Base-by-base conservation (phyloP, 2,329 filamentous ascomycete species). In the Aspergillus neoniger region DNA sequence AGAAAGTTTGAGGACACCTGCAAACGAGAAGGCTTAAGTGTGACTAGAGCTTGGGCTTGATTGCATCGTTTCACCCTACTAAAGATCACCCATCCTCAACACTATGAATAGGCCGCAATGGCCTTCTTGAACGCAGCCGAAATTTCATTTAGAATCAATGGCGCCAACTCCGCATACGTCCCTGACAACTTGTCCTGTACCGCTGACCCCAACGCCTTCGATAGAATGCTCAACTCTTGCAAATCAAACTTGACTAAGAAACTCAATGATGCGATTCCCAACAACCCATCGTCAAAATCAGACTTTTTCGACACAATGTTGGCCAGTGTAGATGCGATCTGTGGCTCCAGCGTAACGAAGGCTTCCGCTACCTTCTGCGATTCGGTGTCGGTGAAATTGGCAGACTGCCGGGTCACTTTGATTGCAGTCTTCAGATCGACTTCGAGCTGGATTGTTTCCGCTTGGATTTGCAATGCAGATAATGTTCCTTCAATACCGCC, bases 291-390 rank as follows among this genome's bases (percentile, higher is more conserved):
- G 17, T 65, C 55, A n/a, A 69, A 67, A 38, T 64, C 55, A 0
- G 56, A 30, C n/a, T 67, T 67, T 55, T 65, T 65, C 9, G 32
- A 7, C 12, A 69, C 59, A 43, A 69, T 59, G 7, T 62, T 66
- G 38, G 63, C 60, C 5, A 68, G 60, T 1, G 65, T 62, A 1
- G 61, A 63, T 23, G 56, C 58, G 63, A 69, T 64, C 23, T 63
- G 57, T 1, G 67, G 67, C 54, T 67, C 36, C 14, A 68, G 51
- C 1, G 60, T 57, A 10, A 69, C 21, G 14, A 69, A 63, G 1
- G 64, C 59, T 0, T 23, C 38, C 3, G 65, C 59, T 32, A 69
- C 63, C 10, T 41, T 52, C 2, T 52, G 30, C 3, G 65, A 67
- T 41, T 67, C 67, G 2, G 58, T 38, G 14, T 60, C 43, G 38